Conservation (phyloP, 192 early-diverging fungal genomes). For the Helicostylum pulchrum region DNA sequence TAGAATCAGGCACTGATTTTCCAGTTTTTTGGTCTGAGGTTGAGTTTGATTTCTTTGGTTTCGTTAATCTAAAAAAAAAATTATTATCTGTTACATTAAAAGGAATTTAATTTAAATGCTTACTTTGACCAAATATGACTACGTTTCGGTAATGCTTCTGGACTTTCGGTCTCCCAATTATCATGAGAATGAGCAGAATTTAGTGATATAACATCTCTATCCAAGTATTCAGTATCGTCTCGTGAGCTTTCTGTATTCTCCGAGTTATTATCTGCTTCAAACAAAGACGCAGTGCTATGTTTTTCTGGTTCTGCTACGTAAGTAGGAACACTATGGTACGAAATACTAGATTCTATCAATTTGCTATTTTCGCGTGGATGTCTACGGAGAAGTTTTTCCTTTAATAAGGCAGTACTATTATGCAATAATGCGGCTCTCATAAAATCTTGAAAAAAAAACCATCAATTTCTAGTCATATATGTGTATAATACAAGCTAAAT, state of each 20-base stretch:
- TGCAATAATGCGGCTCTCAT: conserved; percentile 35
- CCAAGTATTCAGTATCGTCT: conserved; percentile 1
- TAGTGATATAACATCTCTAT: conserved; percentile 6
- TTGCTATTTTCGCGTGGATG: conserved; percentile 24
- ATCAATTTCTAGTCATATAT: not conserved
- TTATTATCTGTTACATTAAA: not conserved
- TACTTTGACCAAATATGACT: conserved; percentile 8
- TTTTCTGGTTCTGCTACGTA: not conserved
- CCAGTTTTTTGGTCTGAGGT: not conserved
- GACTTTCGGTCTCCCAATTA: not conserved
- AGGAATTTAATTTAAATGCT: not conserved
- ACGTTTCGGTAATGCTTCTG: not conserved
- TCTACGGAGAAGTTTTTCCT: conserved; percentile 36
- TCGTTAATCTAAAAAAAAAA: not conserved
- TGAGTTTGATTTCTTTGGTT: not conserved
- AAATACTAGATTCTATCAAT: not conserved
- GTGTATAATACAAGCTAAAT: not conserved
- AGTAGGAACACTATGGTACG: not conserved
- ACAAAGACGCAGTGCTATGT: not conserved
- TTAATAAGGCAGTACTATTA: conserved; percentile 30
- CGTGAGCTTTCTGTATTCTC: conserved; percentile 1
- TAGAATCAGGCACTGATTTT: not conserved
- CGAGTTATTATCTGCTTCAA: not conserved
- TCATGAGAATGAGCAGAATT: conserved; percentile 8
- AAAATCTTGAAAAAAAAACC: conserved; percentile 28